Conservation (phyloP, 2,329 filamentous ascomycete genomes). For the Cladorrhinum sp. region DNA sequence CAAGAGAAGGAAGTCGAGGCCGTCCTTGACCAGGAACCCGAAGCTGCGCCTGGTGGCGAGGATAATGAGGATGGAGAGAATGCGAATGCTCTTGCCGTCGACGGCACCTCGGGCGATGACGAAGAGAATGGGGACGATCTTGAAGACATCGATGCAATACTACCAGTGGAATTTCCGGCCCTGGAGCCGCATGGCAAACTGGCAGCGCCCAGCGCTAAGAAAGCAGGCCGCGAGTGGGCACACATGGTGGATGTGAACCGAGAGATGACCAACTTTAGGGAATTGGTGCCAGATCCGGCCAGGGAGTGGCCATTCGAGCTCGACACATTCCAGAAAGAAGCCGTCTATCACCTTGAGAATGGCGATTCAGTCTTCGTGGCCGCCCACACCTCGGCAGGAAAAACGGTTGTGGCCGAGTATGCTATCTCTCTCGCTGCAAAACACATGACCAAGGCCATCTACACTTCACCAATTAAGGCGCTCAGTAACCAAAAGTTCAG, state of each 20-base stretch:
- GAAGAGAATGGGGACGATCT: slow-evolving; percentile 42
- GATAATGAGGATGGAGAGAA: slow-evolving; percentile 33
- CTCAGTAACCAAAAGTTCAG: slow-evolving; percentile 98
- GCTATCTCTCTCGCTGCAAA: slow-evolving; percentile 94
- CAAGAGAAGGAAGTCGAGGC: slow-evolving; percentile 69
- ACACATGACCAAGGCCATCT: slow-evolving; percentile 99
- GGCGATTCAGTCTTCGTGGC: slow-evolving; percentile 98
- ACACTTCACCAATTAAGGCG: slow-evolving; percentile 97
- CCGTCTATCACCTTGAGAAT: slow-evolving; percentile 93
- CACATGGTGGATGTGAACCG: slow-evolving; percentile 97
- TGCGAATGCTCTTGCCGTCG: slow-evolving; percentile 23
- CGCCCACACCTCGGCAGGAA: slow-evolving; percentile 94
- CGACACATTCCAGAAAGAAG: slow-evolving; percentile 97
- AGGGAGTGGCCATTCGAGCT: slow-evolving; percentile 95
- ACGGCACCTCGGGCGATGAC: slow-evolving; percentile 24
- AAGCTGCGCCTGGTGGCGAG: slow-evolving; percentile 33
- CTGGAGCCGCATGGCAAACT: slow-evolving; percentile 80
- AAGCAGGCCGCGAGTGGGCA: slow-evolving; percentile 85
- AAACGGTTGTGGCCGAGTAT: slow-evolving; percentile 97
- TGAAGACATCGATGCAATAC: slow-evolving; percentile 75
- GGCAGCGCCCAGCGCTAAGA: slow-evolving; percentile 66
- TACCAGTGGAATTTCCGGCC: slow-evolving; percentile 91
- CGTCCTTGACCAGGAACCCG: slow-evolving; percentile 49
- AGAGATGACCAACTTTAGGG: slow-evolving; percentile 88
- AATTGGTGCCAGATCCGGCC: slow-evolving; percentile 94